Conservation (phyloP, 2,329 filamentous ascomycete species). For the Alternaria postmessia region DNA sequence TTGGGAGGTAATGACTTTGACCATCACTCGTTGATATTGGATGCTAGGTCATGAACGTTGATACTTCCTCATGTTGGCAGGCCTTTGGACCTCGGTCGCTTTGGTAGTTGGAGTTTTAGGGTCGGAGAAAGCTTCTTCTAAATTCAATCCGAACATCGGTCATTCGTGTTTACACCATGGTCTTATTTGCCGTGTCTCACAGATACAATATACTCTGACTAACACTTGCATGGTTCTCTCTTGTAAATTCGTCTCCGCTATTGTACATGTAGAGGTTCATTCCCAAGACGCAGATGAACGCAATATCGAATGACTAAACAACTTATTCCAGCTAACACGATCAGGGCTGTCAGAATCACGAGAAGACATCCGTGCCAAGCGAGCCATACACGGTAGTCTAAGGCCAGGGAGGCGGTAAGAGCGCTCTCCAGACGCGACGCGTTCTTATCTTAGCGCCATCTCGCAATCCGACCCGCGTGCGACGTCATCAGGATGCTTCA, state of each 20-base stretch:
- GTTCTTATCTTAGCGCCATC: slow-evolving; percentile 5
- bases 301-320: neutral
- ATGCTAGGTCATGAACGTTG: neutral
- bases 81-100: neutral
- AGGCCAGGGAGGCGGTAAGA: neutral
- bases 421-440: neutral
- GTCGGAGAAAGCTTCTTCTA: neutral
- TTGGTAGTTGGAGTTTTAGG: neutral
- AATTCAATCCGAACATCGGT: neutral
- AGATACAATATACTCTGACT: neutral
- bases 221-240: neutral
- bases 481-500: neutral
- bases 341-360: neutral
- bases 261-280: neutral
- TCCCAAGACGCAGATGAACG: neutral
- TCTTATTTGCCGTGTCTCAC: neutral
- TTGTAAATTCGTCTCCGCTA: neutral
- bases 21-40: neutral
- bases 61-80: neutral
- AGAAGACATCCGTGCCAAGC: neutral
- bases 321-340: neutral
- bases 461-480: neutral
- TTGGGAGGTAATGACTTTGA: slow-evolving; percentile 5
- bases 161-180: neutral
- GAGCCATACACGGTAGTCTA: neutral